These are phyloP conservation scores for Thielaviopsis punctulata DNA, from an alignment of 2,329 filamentous ascomycete species.

Conservation along the genomic window DNA sequence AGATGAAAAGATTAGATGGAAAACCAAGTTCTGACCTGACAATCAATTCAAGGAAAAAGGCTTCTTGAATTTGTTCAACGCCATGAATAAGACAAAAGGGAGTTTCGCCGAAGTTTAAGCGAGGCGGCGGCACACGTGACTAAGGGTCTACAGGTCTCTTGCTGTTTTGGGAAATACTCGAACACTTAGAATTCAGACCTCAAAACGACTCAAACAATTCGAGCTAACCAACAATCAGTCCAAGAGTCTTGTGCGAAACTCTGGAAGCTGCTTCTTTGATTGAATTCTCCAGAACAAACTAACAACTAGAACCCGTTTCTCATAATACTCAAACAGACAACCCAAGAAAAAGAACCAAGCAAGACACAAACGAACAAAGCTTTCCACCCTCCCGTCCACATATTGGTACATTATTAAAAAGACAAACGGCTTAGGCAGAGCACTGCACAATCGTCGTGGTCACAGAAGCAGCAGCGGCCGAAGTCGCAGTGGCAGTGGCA, in stretches of 20 bases:
- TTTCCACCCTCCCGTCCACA: neutral
- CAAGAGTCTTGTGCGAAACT: neutral
- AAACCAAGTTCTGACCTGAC: too few species aligned
- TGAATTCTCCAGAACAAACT: neutral
- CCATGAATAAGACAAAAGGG: too few species aligned
- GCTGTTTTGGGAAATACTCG: neutral
- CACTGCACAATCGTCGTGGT: conserved; percentile 7
- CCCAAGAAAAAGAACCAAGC: too few species aligned
- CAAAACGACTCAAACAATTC: neutral
- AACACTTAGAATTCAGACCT: too few species aligned
- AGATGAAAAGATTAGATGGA: too few species aligned
- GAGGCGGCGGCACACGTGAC: neutral
- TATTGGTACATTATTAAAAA: neutral
- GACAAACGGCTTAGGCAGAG: neutral
- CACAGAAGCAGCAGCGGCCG: neutral
- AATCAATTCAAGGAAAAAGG: too few species aligned
- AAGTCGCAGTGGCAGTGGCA: neutral
- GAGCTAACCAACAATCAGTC: neutral
- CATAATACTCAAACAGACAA: neutral
- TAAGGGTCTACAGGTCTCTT: neutral
- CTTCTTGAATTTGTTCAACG: too few species aligned
- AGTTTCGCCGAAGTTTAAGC: neutral
- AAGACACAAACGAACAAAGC: neutral
- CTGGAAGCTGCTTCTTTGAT: neutral
- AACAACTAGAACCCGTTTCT: neutral